These are phyloP conservation scores for Speleostelium caveatum DNA, from an alignment of 78 protist species.

Conservation along the genomic window DNA sequence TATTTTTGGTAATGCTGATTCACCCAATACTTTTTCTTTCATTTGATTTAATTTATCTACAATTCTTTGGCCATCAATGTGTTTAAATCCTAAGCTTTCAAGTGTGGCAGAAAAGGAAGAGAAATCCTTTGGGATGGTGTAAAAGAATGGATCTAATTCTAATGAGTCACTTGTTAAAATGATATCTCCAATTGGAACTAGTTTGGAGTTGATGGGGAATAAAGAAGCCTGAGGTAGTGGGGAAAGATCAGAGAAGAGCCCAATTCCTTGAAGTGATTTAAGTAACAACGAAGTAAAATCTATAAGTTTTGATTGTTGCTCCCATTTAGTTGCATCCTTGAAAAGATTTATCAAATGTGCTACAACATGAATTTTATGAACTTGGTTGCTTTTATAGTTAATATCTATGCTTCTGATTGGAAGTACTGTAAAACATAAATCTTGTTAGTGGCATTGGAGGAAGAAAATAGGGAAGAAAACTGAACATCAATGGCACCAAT, in stretches of 20 bases:
- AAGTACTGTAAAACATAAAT: slow-evolving; percentile 1
- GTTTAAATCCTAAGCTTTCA: background rate
- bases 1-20: background rate
- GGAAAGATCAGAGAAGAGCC: background rate
- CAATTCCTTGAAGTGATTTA: background rate
- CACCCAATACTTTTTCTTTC: background rate
- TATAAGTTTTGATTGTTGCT: background rate
- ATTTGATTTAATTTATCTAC: background rate
- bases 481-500: background rate
- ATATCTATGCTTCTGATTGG: background rate
- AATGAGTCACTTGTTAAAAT: background rate
- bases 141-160: slow-evolving; percentile 1
- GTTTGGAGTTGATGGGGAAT: background rate
- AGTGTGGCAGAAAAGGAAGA: background rate
- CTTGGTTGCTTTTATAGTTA: background rate
- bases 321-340: background rate
- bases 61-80: background rate
- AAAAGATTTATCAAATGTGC: background rate
- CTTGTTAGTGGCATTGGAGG: background rate
- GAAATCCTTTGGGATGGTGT: background rate
- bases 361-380: background rate
- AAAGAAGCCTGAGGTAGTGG: background rate
- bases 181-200: slow-evolving; percentile 8
- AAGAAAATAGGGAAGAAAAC: background rate
- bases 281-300: background rate